A percentile compares a stretch with the other conserved stretches of the same genome.
Evolutionary conservation across 2,329 filamentous ascomycete species (phyloP).

Genomic region (Ophiostoma sp.): DNA sequence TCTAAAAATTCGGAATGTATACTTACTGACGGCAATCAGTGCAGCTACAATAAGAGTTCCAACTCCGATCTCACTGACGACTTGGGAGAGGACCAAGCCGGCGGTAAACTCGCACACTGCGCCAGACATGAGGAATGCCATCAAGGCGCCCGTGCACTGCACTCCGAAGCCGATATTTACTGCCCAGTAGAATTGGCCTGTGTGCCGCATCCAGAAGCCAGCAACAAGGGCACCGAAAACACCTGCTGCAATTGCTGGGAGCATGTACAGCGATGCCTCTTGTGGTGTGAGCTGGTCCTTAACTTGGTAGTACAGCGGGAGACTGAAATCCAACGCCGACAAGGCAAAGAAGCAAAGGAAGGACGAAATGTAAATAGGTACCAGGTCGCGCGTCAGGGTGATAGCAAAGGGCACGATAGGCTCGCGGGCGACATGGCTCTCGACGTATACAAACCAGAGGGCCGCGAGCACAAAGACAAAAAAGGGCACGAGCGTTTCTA

Average conservation of each 20-base stretch:
- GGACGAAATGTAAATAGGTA: slow-evolving; percentile 38
- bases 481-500: background rate
- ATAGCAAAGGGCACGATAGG: slow-evolving; percentile 42
- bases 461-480: background rate
- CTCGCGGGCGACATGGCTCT: slow-evolving; percentile 34
- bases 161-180: background rate
- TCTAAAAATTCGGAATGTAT: too few species aligned
- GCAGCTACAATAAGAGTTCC: slow-evolving; percentile 3
- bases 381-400: slow-evolving; percentile 36
- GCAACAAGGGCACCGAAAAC: background rate
- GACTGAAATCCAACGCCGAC: slow-evolving; percentile 39
- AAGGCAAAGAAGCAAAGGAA: slow-evolving; percentile 27
- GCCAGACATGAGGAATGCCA: slow-evolving; percentile 4
- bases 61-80: background rate
- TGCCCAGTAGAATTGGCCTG: slow-evolving; percentile 9
- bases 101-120: background rate
- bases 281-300: slow-evolving; percentile 25
- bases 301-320: slow-evolving; percentile 51
- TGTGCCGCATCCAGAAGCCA: slow-evolving; percentile 12
- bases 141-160: background rate
- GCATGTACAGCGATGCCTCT: slow-evolving; percentile 10
- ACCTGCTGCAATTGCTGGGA: background rate
- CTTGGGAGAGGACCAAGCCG: background rate
- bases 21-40: slow-evolving; percentile 8
- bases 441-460: slow-evolving; percentile 25